phyloP scores from a whole-genome alignment of 2,329 filamentous ascomycete genomes.

The Fusarium armeniacum region DNA sequence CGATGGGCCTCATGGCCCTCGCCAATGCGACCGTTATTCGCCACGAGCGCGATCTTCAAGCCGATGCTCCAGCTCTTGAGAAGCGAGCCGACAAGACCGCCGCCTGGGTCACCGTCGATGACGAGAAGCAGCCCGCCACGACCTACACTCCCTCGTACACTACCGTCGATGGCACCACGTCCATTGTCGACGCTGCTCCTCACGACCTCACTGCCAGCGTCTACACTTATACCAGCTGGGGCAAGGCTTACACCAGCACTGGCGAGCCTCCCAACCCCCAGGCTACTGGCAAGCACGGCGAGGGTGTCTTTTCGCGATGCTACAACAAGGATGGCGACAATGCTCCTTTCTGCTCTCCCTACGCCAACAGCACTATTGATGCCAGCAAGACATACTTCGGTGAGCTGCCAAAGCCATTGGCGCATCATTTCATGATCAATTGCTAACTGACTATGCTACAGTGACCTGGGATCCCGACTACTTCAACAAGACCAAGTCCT shows the following conservation, averaged over 20 bases:
- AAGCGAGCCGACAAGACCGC: slow-evolving; percentile 56
- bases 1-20: slow-evolving; percentile 51
- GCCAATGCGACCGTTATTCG: slow-evolving; percentile 45
- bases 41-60: slow-evolving; percentile 34
- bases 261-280: slow-evolving; percentile 62
- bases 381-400: slow-evolving; percentile 66
- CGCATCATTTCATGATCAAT: neutral
- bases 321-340: slow-evolving; percentile 61
- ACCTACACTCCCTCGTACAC: slow-evolving; percentile 66
- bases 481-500: slow-evolving; percentile 61
- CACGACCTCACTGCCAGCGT: slow-evolving; percentile 63
- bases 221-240: slow-evolving; percentile 56
- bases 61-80: slow-evolving; percentile 34
- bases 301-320: slow-evolving; percentile 66
- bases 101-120: slow-evolving; percentile 67
- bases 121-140: slow-evolving; percentile 59
- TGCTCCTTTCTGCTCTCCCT: slow-evolving; percentile 68
- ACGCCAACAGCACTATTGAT: slow-evolving; percentile 59
- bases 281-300: slow-evolving; percentile 57
- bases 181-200: slow-evolving; percentile 57
- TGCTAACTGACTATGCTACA: slow-evolving; percentile 45
- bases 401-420: slow-evolving; percentile 49
- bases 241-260: slow-evolving; percentile 58
- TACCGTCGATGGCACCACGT: slow-evolving; percentile 62
- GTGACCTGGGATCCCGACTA: slow-evolving; percentile 70